Percentiles rank a stretch among this genome's conserved stretches.
phyloP scores from a whole-genome alignment of 305 asterid genomes.

The Fraxinus dipetala region DNA sequence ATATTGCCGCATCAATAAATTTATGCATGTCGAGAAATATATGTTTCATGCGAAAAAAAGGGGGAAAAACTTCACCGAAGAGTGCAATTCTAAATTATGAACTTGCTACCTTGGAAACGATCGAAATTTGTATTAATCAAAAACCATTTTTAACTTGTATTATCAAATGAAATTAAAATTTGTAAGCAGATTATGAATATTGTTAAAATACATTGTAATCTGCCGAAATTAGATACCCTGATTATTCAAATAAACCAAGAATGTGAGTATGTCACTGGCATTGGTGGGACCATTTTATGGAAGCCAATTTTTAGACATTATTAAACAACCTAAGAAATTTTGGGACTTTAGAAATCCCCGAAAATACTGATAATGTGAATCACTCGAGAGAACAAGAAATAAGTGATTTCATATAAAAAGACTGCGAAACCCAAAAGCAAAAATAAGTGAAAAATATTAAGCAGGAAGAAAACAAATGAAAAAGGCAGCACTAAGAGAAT shows the following conservation, averaged over 20 bases:
- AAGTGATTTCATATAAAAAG: not conserved
- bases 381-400: slow-evolving; percentile 7
- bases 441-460: not conserved
- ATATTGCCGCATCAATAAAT: not conserved
- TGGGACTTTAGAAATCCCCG: not conserved
- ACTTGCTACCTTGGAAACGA: not conserved
- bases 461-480: not conserved
- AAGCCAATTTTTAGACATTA: not conserved
- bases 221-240: not conserved
- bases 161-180: not conserved
- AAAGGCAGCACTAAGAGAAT: not conserved
- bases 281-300: not conserved
- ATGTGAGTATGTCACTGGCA: not conserved
- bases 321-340: not conserved
- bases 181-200: not conserved
- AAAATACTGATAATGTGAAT: slow-evolving; percentile 1
- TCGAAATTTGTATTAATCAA: not conserved
- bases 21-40: not conserved
- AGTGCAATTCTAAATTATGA: not conserved
- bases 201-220: not conserved
- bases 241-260: not conserved
- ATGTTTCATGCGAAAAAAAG: not conserved
- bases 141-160: not conserved
- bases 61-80: too few species aligned
- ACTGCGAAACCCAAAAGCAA: not conserved